phyloP scores from a whole-genome alignment of 2,329 filamentous ascomycete species.

The Exophiala spinifera region DNA sequence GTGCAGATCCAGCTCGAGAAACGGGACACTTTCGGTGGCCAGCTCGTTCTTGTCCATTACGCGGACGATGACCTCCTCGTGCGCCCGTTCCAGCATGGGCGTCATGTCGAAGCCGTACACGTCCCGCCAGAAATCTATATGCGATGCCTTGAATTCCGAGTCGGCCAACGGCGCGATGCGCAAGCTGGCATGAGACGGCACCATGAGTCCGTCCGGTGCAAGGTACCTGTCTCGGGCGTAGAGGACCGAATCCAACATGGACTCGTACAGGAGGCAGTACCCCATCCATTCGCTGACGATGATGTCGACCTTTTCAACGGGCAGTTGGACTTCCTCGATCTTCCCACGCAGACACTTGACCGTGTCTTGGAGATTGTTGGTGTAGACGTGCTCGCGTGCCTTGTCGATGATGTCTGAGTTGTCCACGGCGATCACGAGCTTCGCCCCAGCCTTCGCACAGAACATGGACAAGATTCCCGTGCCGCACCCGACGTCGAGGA shows the following conservation, averaged over 20 bases:
- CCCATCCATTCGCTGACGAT: slow-evolving; percentile 99
- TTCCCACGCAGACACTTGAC: slow-evolving; percentile 82
- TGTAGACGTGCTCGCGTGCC: slow-evolving; percentile 77
- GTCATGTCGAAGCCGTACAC: slow-evolving; percentile 96
- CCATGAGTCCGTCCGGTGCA: slow-evolving; percentile 73
- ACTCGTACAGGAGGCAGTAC: slow-evolving; percentile 88
- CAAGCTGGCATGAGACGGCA: slow-evolving; percentile 80
- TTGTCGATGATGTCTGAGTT: slow-evolving; percentile 87
- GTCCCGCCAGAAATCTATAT: slow-evolving; percentile 81
- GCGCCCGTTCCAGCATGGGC: slow-evolving; percentile 72
- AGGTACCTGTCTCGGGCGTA: slow-evolving; percentile 86
- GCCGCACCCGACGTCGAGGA: slow-evolving; percentile 87
- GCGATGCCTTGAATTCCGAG: slow-evolving; percentile 71
- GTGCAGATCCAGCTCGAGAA: slow-evolving; percentile 75
- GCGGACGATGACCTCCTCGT: slow-evolving; percentile 77
- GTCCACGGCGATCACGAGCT: slow-evolving; percentile 84
- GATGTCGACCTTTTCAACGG: slow-evolving; percentile 79
- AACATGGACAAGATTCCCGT: slow-evolving; percentile 89
- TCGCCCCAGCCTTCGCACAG: slow-evolving; percentile 83
- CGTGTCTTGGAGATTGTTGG: slow-evolving; percentile 69
- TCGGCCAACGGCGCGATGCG: slow-evolving; percentile 79
- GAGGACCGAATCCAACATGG: slow-evolving; percentile 91
- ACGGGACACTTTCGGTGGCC: slow-evolving; percentile 57
- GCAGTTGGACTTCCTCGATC: slow-evolving; percentile 80
- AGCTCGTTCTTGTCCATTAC: slow-evolving; percentile 62